Percentiles rank a stretch among this genome's conserved stretches.
Conservation (phyloP, 176 grass and related monocot species). For the Triticum timopheevii region DNA sequence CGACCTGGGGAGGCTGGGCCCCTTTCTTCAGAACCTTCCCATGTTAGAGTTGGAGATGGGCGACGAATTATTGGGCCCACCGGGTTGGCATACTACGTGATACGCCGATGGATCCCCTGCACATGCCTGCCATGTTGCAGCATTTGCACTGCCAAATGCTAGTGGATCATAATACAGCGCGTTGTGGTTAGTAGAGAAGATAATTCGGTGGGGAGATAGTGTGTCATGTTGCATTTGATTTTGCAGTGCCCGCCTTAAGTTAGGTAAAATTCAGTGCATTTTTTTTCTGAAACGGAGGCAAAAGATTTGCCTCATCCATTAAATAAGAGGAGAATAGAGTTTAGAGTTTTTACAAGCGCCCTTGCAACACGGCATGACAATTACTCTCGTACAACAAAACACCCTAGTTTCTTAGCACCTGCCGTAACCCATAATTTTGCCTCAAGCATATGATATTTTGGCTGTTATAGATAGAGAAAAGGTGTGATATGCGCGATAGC, state of each 20-base stretch:
- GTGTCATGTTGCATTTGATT: background rate
- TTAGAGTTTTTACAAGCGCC: too few relatives aligned
- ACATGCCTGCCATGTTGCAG: background rate
- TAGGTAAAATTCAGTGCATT: background rate
- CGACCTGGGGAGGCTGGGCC: background rate
- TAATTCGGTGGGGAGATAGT: background rate
- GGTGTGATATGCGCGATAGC: too few relatives aligned
- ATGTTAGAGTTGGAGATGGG: slow-evolving; percentile 40
- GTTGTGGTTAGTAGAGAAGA: background rate
- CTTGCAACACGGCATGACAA: too few relatives aligned
- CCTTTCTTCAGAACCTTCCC: slow-evolving; percentile 66
- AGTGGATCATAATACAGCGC: background rate
- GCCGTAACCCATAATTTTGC: too few relatives aligned
- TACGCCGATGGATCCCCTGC: slow-evolving; percentile 13
- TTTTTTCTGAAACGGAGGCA: background rate
- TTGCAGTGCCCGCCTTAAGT: background rate
- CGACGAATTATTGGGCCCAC: slow-evolving; percentile 36
- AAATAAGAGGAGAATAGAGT: too few relatives aligned
- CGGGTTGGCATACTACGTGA: slow-evolving; percentile 29
- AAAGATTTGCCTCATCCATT: too few relatives aligned
- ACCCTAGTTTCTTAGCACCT: too few relatives aligned
- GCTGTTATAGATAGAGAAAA: too few relatives aligned
- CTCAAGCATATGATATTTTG: background rate
- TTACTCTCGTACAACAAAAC: too few relatives aligned
- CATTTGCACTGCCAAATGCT: background rate